Percentiles rank a stretch among this genome's conserved stretches.
These are phyloP conservation scores for Dendryphion nanum DNA, from an alignment of 2,329 filamentous ascomycete species.

Conservation along the genomic window DNA sequence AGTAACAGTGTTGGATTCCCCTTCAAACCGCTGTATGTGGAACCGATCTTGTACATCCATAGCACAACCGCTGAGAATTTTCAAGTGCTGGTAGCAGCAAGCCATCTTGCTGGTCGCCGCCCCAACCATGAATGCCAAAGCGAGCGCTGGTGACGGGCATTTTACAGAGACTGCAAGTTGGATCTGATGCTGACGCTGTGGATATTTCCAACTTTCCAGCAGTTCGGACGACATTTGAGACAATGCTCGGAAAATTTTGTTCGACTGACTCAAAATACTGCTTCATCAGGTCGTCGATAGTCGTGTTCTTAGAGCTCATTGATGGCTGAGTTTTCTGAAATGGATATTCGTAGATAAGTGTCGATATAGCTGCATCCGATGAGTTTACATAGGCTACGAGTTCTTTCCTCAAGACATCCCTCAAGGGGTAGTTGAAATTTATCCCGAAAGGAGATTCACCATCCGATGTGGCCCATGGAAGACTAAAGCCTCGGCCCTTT, in stretches of 20 bases:
- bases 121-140: conserved; percentile 60
- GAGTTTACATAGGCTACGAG: conserved; percentile 64
- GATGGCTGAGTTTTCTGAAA: conserved; percentile 29
- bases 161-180: conserved; percentile 65
- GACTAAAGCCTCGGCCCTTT: conserved; percentile 80
- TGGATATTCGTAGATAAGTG: conserved; percentile 32
- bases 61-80: conserved; percentile 55
- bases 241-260: conserved; percentile 81
- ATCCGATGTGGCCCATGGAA: conserved; percentile 81
- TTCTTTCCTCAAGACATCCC: conserved; percentile 83
- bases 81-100: conserved; percentile 22
- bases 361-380: conserved; percentile 51
- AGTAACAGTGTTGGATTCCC: too few relatives aligned
- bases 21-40: background rate
- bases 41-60: conserved; percentile 68
- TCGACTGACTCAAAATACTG: conserved; percentile 88
- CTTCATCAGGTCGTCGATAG: conserved; percentile 86
- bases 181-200: conserved; percentile 21
- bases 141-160: conserved; percentile 63
- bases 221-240: conserved; percentile 92
- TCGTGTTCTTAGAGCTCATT: conserved; percentile 71
- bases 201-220: conserved; percentile 71
- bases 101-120: conserved; percentile 55
- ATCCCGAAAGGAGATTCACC: conserved; percentile 61
- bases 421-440: conserved; percentile 73